These are phyloP conservation scores for Ilex asprella DNA, from an alignment of 257 asterid genomes.

Conservation along the genomic window DNA sequence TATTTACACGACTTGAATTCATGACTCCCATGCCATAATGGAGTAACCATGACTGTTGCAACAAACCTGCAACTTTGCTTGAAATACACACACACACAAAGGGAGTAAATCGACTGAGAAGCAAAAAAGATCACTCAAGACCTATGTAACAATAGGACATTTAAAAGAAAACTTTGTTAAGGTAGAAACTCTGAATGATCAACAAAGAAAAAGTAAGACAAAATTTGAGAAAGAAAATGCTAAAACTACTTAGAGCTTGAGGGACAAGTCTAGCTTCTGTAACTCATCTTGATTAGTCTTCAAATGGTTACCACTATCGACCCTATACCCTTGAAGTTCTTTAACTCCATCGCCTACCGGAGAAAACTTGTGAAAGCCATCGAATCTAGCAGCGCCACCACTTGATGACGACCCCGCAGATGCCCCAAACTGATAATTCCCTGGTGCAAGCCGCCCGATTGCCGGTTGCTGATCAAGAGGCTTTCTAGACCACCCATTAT, in stretches of 20 bases:
- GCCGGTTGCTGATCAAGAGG: slow-evolving; percentile 48
- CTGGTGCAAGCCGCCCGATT: slow-evolving; percentile 34
- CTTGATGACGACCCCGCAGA: slow-evolving; percentile 21
- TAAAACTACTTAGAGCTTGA: slow-evolving; percentile 36
- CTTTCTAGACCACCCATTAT: slow-evolving; percentile 39
- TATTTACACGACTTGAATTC: too few species aligned
- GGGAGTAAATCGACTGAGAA: too few species aligned
- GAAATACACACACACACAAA: too few species aligned
- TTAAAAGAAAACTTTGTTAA: too few species aligned
- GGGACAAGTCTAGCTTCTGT: slow-evolving; percentile 66
- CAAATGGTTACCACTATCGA: slow-evolving; percentile 21
- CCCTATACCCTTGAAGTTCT: slow-evolving; percentile 26
- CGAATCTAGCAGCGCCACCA: slow-evolving; percentile 50
- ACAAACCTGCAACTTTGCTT: too few species aligned
- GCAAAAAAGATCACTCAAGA: too few species aligned
- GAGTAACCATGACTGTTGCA: too few species aligned
- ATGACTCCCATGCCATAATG: too few species aligned
- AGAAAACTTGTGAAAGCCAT: slow-evolving; percentile 28
- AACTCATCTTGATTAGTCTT: slow-evolving; percentile 41
- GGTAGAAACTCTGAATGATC: too few species aligned
- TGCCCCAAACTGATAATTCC: slow-evolving; percentile 19
- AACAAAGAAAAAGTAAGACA: neutral
- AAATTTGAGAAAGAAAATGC: neutral
- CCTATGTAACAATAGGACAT: too few species aligned
- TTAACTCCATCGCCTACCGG: slow-evolving; percentile 22